A percentile compares a stretch with the other conserved stretches of the same genome.
These are phyloP conservation scores for Eutrema salsugineum DNA, from an alignment of 441 rosid genomes.

Conservation along the genomic window DNA sequence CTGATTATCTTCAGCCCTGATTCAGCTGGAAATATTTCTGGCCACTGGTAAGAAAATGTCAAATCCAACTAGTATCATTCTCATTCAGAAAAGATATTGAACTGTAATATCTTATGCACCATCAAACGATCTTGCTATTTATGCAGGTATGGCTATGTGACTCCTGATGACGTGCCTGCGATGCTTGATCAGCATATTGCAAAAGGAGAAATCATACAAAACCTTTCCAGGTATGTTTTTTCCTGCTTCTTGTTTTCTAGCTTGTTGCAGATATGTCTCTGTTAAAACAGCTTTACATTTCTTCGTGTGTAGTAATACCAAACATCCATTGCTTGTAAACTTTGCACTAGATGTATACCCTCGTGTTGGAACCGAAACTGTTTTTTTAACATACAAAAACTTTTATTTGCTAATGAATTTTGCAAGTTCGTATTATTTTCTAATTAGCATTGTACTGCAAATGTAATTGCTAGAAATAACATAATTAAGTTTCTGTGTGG, in stretches of 20 bases:
- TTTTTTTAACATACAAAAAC: background rate
- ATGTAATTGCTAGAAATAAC: background rate
- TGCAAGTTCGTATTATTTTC: background rate
- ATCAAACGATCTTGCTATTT: background rate
- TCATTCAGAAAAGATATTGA: background rate
- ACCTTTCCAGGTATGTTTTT: constrained; percentile 76
- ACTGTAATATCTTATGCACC: background rate
- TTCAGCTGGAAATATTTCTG: constrained; percentile 56
- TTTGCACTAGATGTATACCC: background rate
- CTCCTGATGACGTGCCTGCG: constrained; percentile 88
- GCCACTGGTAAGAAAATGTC: constrained; percentile 66
- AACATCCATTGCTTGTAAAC: background rate
- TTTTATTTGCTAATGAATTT: background rate
- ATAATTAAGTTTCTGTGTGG: background rate
- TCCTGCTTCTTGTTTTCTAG: background rate
- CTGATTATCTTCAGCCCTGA: constrained; percentile 68
- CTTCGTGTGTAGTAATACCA: background rate
- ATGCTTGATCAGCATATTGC: constrained; percentile 84
- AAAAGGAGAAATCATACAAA: constrained; percentile 64
- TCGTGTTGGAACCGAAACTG: background rate
- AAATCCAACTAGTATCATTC: background rate
- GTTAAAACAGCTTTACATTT: background rate
- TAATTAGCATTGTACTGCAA: background rate
- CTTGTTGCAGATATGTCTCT: background rate
- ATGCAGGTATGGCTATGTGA: constrained; percentile 93